Conservation (phyloP, 2,329 filamentous ascomycete genomes). For the Neofusicoccum laricinum region DNA sequence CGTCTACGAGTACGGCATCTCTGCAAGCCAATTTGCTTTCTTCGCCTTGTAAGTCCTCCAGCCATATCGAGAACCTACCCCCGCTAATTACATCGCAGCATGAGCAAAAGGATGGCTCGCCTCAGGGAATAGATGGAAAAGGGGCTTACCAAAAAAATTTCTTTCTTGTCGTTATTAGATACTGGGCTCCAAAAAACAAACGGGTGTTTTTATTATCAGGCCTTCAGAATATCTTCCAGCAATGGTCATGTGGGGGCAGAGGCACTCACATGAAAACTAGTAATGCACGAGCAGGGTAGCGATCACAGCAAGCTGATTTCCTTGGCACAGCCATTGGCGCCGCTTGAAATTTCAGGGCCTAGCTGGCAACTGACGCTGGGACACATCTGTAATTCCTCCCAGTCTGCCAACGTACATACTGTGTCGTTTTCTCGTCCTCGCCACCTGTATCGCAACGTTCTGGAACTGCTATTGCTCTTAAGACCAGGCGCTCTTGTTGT, state of each 20-base stretch:
- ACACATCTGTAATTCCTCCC: not conserved
- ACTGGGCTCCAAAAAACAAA: not conserved
- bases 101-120: slow-evolving; percentile 17
- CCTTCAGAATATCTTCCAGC: not conserved
- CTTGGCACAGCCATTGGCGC: not conserved
- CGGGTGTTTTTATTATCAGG: not conserved
- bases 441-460: too few species aligned
- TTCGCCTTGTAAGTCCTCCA: slow-evolving; percentile 67
- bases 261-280: not conserved
- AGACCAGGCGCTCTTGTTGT: not conserved
- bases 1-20: slow-evolving; percentile 91
- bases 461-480: too few species aligned
- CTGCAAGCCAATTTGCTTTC: slow-evolving; percentile 94
- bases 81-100: not conserved
- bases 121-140: not conserved
- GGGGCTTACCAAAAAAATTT: not conserved
- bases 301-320: not conserved
- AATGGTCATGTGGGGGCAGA: not conserved
- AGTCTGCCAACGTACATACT: not conserved
- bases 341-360: not conserved
- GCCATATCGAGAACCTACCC: not conserved
- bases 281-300: not conserved
- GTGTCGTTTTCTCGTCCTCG: not conserved
- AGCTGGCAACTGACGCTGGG: not conserved
- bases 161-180: not conserved